phyloP scores from a whole-genome alignment of 805 yeast species.

The Barnettozyma californica region DNA sequence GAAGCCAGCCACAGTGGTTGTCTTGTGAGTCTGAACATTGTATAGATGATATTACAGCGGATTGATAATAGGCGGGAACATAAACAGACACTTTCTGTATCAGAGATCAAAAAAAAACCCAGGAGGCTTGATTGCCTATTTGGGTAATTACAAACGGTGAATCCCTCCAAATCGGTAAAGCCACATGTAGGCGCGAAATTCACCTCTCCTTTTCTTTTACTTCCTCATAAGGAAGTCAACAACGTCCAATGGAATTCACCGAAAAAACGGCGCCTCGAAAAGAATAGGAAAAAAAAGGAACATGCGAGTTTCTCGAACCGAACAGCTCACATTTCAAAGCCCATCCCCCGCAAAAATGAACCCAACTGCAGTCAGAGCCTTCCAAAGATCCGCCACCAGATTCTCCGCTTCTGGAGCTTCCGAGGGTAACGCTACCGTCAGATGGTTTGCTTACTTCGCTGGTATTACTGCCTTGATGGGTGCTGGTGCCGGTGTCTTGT shows the following conservation, averaged over 20 bases:
- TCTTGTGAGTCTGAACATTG: slow-evolving; percentile 8
- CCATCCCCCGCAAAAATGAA: slow-evolving; percentile 15
- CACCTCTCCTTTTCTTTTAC: background rate
- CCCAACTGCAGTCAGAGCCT: slow-evolving; percentile 24
- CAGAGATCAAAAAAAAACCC: no score
- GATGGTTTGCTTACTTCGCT: slow-evolving; percentile 23
- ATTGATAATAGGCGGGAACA: no score
- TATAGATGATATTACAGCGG: no score
- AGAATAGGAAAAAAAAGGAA: background rate
- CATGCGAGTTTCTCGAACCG: background rate
- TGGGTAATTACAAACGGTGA: no score
- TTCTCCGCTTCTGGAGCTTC: slow-evolving; percentile 16
- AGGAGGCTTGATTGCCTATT: no score
- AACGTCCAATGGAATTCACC: slow-evolving; percentile 11
- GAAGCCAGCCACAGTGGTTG: background rate
- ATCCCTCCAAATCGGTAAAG: no score
- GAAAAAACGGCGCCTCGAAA: background rate
- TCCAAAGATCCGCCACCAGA: slow-evolving; percentile 24
- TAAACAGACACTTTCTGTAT: no score
- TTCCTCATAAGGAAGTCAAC: slow-evolving; percentile 16
- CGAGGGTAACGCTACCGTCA: slow-evolving; percentile 12
- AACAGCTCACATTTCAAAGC: background rate
- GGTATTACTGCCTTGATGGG: slow-evolving; percentile 21
- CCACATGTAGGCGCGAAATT: no score
- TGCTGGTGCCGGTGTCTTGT: slow-evolving; percentile 22